These are phyloP conservation scores for Chlorophyllum brunneum DNA, from an alignment of 768 basidiomycete genomes.

Conservation along the genomic window DNA sequence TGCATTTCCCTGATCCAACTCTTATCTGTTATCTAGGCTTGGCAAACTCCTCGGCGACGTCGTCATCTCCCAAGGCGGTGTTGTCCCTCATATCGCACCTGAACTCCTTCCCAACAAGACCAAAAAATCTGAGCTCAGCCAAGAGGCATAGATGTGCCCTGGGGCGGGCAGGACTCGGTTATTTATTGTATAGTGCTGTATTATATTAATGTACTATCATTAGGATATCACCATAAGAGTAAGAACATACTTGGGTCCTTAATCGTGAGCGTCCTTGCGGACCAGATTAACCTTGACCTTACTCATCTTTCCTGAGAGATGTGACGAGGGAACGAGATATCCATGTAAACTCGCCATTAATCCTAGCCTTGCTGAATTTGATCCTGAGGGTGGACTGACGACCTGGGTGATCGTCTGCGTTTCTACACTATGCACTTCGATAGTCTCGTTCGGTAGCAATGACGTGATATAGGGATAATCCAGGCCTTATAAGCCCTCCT, in stretches of 20 bases:
- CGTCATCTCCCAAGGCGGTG: conserved; percentile 81
- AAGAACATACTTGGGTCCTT: too few species aligned
- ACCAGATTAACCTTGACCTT: conserved; percentile 33
- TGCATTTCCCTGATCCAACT: conserved; percentile 52
- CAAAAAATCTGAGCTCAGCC: conserved; percentile 7
- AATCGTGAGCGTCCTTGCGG: neutral
- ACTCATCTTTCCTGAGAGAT: conserved; percentile 44
- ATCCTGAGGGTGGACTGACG: conserved; percentile 40
- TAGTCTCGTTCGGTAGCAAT: conserved; percentile 71
- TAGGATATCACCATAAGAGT: neutral
- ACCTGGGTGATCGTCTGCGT: conserved; percentile 71
- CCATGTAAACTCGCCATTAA: conserved; percentile 39
- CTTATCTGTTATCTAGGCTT: neutral
- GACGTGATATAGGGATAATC: conserved; percentile 82
- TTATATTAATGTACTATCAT: conserved; percentile 4
- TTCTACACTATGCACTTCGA: conserved; percentile 80
- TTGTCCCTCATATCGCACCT: conserved; percentile 71
- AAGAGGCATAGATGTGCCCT: conserved; percentile 7
- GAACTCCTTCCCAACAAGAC: conserved; percentile 22
- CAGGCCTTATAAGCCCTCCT: conserved; percentile 44
- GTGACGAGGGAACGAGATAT: conserved; percentile 47
- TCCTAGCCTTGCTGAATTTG: conserved; percentile 17
- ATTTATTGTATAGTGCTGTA: conserved; percentile 10
- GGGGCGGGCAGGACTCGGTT: neutral
- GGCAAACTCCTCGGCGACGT: neutral